Base-by-base conservation (phyloP, 139 green algal species). In the Chlorella sorokiniana region DNA sequence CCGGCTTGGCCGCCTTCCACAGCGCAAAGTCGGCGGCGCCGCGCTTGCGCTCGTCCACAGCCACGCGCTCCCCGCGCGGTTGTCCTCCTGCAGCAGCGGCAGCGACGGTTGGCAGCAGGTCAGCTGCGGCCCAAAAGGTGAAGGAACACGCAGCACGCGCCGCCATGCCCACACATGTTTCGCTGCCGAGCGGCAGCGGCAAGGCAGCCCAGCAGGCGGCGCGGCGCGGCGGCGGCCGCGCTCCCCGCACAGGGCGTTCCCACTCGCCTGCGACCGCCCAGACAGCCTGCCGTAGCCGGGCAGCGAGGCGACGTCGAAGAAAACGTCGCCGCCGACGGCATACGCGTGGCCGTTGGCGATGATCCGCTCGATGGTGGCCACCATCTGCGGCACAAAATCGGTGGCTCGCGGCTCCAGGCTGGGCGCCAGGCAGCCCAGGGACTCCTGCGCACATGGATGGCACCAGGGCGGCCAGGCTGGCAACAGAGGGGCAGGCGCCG, bases 21-120 rank as follows among this genome's bases (percentile, higher is more conserved):
- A 99, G 91, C 14, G 93, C 97, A 92, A 99, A 99, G 84, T 99
- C 97, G 0, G 91, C 93, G 0, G 95, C 86, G 31, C 91, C 87
- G 29, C 90, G 89, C 89, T 99, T 99, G 42, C 94, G 86, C 25
- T 40, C 83, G 82, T 98, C 96, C 38, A 98, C 88, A 1, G 89
- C 90, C 48, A 99, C 94, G 10, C 96, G 85, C 86, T 98, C 93
- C 10, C 96, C 96, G 94, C 94, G 16, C 93, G 83, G 79, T 95
- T 95, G 83, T 97, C 93, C 38, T 96, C 91, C 87, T 90, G 86
- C 29, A 76, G 8, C 11, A 38, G 4, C 2, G 20, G 35, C 10
- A 40, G 41, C 2, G 4, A 38, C 22, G 67, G 35, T 4, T 6
- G 67, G 69, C 16, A 61, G 29, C n/a, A n/a, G 31, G 71, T 14